phyloP scores from a whole-genome alignment of 2,329 filamentous ascomycete species.

The Trichoderma koningii region DNA sequence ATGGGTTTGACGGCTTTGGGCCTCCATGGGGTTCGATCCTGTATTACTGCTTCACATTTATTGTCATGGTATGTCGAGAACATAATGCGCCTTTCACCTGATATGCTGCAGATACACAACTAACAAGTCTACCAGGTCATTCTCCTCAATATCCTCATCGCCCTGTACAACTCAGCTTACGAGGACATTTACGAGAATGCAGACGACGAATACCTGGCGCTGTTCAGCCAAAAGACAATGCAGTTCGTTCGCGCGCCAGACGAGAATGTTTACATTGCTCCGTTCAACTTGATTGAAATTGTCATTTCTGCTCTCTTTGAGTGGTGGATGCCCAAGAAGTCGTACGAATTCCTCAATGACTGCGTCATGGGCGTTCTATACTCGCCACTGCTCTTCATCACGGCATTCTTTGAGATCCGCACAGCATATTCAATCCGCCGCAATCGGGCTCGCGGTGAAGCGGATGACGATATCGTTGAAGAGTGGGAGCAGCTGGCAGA shows the following conservation, averaged over 20 bases:
- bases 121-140: conserved; percentile 52
- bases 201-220: conserved; percentile 90
- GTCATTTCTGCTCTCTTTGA: conserved; percentile 78
- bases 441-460: conserved; percentile 79
- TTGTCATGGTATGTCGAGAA: conserved; percentile 73
- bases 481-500: conserved; percentile 87
- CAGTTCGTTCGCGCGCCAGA: conserved; percentile 96
- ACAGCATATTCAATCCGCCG: conserved; percentile 66
- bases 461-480: conserved; percentile 83
- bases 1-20: conserved; percentile 83
- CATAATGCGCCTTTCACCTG: neutral
- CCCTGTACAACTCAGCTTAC: conserved; percentile 94
- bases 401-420: conserved; percentile 70
- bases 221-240: conserved; percentile 93
- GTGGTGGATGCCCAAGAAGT: conserved; percentile 83
- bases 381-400: conserved; percentile 76
- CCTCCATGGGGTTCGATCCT: conserved; percentile 92
- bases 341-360: conserved; percentile 84
- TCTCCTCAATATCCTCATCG: conserved; percentile 93
- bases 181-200: conserved; percentile 93
- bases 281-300: conserved; percentile 91
- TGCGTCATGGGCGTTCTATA: conserved; percentile 85
- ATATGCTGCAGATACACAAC: neutral
- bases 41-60: conserved; percentile 97
- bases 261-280: conserved; percentile 96